Percentiles rank a stretch among this genome's conserved stretches.
Evolutionary conservation across 345 rosid species (phyloP).

Genomic region (Heritiera littoralis): DNA sequence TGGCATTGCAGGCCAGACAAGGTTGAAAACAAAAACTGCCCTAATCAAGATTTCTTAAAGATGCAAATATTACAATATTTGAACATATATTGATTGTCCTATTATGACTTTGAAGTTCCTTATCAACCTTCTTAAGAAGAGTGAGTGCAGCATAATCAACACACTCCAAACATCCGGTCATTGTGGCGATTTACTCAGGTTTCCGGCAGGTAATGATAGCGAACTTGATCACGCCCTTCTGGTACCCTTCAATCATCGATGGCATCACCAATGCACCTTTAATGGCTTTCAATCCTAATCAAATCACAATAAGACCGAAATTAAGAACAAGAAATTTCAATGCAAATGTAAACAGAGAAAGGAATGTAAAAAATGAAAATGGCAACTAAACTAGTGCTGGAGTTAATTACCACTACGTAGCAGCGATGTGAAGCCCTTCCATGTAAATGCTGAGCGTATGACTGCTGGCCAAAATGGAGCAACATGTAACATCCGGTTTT

Average conservation of each 20-base stretch:
- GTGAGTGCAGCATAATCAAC: neutral
- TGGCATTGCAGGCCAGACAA: too few relatives aligned
- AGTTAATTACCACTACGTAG: constrained; percentile 54
- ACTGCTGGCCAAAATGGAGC: constrained; percentile 97
- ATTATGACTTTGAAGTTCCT: neutral
- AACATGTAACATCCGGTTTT: too few relatives aligned
- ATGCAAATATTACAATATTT: too few relatives aligned
- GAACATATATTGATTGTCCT: too few relatives aligned
- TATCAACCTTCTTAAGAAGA: neutral
- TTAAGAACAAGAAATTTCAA: neutral
- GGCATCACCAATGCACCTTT: constrained; percentile 92
- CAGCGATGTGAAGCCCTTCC: constrained; percentile 76
- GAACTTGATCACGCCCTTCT: constrained; percentile 75
- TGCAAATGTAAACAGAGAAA: neutral
- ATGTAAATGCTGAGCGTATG: constrained; percentile 69
- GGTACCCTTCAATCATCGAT: constrained; percentile 82
- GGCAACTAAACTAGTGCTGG: neutral
- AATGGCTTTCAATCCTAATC: constrained; percentile 66
- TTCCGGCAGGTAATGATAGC: constrained; percentile 72
- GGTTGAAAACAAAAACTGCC: too few relatives aligned
- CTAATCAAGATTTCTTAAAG: too few relatives aligned
- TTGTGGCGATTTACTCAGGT: too few relatives aligned
- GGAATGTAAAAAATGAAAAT: too few relatives aligned
- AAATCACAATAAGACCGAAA: neutral
- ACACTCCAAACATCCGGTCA: too few relatives aligned